Base-by-base conservation (phyloP, 176 grass and related monocot species). In the Juncus effusus region DNA sequence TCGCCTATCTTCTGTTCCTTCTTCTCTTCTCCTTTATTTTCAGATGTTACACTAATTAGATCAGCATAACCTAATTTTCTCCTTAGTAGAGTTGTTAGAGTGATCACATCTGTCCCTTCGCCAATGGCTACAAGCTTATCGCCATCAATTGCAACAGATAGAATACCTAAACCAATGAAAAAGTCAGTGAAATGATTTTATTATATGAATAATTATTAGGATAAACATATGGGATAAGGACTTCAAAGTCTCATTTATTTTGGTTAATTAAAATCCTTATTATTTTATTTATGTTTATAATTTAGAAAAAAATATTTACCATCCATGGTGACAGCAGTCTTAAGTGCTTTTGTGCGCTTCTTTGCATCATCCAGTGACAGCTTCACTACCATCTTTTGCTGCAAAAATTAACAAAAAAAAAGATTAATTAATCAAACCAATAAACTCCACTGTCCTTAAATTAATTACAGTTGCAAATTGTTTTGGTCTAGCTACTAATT, bases 341-440 rank as follows among this genome's bases (percentile, higher is more conserved):
- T 91, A 60, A 91, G 82, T 68, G 80, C 88, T 78, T 87, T 91
- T 40, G 61, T 56, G 51, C 51, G 79, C 69, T 81, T 91, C 73
- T 50, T 87, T 66, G 76, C 73, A 2, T 80, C 74, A n/a, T 87
- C 88, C 67, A 87, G 66, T 10, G 64, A 67, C 59, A 91, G 37
- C 77, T 84, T 91, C 35, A 91, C 63, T 60, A 91, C 75, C 74
- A 91, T 68, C 74, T 91, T 91, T 84, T 91, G 88, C 88, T 87
- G 84, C 68, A 81, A 56, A 13, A 56, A 55, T 40, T 38, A 13
- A 40, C 40, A 53, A 51, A 52, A 67, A 67, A 51, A 9, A 56
- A 10, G 2, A 5, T 8, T 56, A 40, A 40, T 40, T 56, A 70
- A 41, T 40, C 40, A 40, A 47, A 47, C 9, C 6, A 47, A 6